Conservation (phyloP, 441 rosid genomes). For the Populus hybrid region DNA sequence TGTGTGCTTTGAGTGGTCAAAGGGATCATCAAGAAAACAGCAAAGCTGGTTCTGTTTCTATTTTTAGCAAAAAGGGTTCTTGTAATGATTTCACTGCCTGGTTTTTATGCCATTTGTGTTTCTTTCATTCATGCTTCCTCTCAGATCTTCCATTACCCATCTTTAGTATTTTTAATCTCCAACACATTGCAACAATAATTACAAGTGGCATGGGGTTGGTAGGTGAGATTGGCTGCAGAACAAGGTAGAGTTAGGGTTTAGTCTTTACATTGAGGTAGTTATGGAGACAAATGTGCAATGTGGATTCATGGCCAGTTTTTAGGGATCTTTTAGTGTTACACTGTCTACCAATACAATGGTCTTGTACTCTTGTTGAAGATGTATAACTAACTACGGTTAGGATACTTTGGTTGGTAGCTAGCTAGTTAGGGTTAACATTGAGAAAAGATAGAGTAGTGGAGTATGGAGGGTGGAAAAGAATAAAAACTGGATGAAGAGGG, state of each 20-base stretch:
- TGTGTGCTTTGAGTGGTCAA: conserved; percentile 3
- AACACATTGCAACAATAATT: neutral
- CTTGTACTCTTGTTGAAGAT: neutral
- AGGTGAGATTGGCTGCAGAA: neutral
- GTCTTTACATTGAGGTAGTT: neutral
- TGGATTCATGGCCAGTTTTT: conserved; percentile 32
- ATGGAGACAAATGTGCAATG: conserved; percentile 35
- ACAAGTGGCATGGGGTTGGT: conserved; percentile 15
- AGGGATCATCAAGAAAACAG: neutral
- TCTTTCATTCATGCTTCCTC: conserved; percentile 38
- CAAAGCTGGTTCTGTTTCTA: conserved; percentile 32
- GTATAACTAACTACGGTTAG: conserved; percentile 34
- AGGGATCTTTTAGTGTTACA: neutral
- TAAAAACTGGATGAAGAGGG: neutral
- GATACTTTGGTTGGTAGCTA: conserved; percentile 15
- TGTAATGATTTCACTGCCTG: conserved; percentile 21
- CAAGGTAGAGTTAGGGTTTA: conserved; percentile 31
- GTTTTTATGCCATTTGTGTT: conserved; percentile 61
- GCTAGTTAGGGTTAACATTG: conserved; percentile 24
- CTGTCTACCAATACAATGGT: neutral
- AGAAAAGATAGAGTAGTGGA: conserved; percentile 16
- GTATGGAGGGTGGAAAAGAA: conserved; percentile 11
- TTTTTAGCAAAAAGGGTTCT: conserved; percentile 43
- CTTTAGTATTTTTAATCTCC: neutral
- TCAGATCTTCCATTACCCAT: conserved; percentile 19